These are phyloP conservation scores for Santalum album DNA, from an alignment of 164 flowering plant species.

Conservation along the genomic window DNA sequence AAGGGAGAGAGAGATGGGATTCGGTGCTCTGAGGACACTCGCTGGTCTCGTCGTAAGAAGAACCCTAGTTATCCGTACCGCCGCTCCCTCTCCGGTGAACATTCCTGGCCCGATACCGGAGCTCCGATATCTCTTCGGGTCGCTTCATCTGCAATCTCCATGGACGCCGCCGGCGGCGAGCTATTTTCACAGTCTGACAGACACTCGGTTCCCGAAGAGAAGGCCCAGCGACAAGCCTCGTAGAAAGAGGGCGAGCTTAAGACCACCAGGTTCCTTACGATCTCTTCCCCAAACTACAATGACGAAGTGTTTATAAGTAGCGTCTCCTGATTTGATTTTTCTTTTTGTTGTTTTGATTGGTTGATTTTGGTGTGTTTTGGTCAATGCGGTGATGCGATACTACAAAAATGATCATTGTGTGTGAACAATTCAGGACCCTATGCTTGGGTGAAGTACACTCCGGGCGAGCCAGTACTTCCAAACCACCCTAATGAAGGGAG, in stretches of 20 bases:
- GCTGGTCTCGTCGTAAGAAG: slow-evolving; percentile 48
- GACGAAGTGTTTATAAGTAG: no score
- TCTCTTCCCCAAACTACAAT: no score
- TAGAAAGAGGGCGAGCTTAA: slow-evolving; percentile 59
- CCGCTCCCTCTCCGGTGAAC: slow-evolving; percentile 7
- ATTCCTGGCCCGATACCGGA: slow-evolving; percentile 13
- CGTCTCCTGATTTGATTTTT: no score
- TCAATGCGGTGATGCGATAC: no score
- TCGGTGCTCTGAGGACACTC: slow-evolving; percentile 40
- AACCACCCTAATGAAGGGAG: slow-evolving; percentile 76
- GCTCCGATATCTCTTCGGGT: slow-evolving; percentile 10
- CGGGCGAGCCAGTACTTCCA: slow-evolving; percentile 53
- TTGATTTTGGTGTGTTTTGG: no score
- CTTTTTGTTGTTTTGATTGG: no score
- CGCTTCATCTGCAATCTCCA: slow-evolving; percentile 19
- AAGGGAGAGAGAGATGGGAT: slow-evolving; percentile 31
- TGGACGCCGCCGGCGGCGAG: slow-evolving; percentile 21
- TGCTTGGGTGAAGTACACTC: slow-evolving; percentile 59
- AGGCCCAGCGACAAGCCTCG: slow-evolving; percentile 46
- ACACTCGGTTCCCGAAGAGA: slow-evolving; percentile 69
- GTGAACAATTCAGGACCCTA: slow-evolving; percentile 57
- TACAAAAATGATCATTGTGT: not conserved
- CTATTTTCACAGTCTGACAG: slow-evolving; percentile 59
- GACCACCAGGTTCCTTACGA: slow-evolving; percentile 56
- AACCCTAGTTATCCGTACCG: slow-evolving; percentile 15